Conservation (phyloP, 345 rosid species). For the Citrus hindsii region DNA sequence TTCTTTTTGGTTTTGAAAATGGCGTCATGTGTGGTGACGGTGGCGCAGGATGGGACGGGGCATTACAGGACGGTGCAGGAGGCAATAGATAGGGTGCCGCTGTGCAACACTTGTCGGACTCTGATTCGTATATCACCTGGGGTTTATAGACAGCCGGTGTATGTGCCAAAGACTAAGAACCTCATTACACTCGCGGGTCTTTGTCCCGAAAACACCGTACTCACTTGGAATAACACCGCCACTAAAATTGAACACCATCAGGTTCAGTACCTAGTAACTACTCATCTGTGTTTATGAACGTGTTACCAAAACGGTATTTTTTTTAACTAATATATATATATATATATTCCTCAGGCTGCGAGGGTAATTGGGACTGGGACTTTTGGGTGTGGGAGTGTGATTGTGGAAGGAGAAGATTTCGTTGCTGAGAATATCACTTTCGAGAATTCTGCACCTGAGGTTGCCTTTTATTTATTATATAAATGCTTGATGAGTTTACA, state of each 20-base stretch:
- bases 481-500: not conserved
- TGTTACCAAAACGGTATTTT: not conserved
- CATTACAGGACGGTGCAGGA: constrained; percentile 76
- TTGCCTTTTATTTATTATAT: constrained; percentile 7
- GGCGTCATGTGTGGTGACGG: constrained; percentile 62
- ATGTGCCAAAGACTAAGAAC: constrained; percentile 90
- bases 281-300: constrained; percentile 4
- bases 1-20: constrained; percentile 9
- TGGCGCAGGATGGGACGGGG: constrained; percentile 70
- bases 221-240: constrained; percentile 90
- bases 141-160: constrained; percentile 71
- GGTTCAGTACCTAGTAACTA: constrained; percentile 29
- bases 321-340: not conserved
- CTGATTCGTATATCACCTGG: constrained; percentile 80
- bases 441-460: constrained; percentile 91
- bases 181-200: constrained; percentile 81
- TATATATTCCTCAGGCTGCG: constrained; percentile 35
- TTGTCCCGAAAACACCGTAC: constrained; percentile 62
- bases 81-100: constrained; percentile 79
- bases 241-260: constrained; percentile 83
- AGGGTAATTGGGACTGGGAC: constrained; percentile 88
- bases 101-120: constrained; percentile 64
- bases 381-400: constrained; percentile 85
- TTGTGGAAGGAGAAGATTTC: constrained; percentile 95
- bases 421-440: constrained; percentile 95